These are phyloP conservation scores for Sporothrix globosa DNA, from an alignment of 2,329 filamentous ascomycete genomes.

Conservation along the genomic window DNA sequence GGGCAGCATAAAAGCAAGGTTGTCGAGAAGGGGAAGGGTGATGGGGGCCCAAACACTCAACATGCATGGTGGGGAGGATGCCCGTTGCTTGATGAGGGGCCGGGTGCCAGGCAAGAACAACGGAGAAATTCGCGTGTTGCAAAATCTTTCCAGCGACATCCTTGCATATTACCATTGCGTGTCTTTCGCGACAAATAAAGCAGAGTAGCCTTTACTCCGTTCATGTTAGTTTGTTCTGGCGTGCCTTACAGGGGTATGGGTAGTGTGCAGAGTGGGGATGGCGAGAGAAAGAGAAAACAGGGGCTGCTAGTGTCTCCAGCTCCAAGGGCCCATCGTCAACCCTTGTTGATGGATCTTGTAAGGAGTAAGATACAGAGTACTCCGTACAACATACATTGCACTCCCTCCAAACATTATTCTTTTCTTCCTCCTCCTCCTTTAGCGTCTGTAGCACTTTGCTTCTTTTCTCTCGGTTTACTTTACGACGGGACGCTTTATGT, in stretches of 20 bases:
- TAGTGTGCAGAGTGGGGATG: constrained; percentile 23
- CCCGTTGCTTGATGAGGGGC: constrained; percentile 7
- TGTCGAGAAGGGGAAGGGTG: neutral
- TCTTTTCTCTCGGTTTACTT: no score
- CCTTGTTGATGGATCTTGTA: neutral
- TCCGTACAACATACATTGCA: no score
- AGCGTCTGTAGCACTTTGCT: no score
- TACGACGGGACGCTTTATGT: no score
- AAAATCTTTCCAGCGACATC: neutral
- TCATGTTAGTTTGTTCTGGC: constrained; percentile 25
- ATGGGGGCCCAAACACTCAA: neutral
- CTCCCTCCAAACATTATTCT: neutral
- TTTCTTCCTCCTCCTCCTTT: neutral
- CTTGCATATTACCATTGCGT: neutral
- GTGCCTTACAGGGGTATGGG: constrained; percentile 31
- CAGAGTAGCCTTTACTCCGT: neutral
- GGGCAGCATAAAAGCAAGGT: constrained; percentile 19
- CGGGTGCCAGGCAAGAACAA: neutral
- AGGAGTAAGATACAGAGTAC: neutral
- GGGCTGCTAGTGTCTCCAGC: constrained; percentile 15
- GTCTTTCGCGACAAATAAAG: neutral
- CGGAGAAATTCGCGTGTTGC: constrained; percentile 10
- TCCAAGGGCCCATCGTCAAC: no score
- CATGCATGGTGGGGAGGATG: constrained; percentile 18
- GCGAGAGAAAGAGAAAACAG: constrained; percentile 18